Evolutionary conservation across 106 monocot species (phyloP).

Genomic region (Platanthera guangdongensis): DNA sequence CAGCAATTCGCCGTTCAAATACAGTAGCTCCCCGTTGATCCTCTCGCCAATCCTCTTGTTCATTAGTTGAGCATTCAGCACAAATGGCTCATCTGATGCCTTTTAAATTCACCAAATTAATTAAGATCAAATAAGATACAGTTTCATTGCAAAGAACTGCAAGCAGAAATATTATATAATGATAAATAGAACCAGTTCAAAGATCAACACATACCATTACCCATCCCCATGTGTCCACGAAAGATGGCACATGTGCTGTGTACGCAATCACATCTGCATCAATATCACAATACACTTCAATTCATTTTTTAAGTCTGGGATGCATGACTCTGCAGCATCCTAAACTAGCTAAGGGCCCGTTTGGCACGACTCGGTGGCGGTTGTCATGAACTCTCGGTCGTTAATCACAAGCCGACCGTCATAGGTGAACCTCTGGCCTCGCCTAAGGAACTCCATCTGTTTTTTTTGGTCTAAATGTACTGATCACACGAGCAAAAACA

Average conservation of each 20-base stretch:
- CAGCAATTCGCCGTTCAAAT: constrained; percentile 48
- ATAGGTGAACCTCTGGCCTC: too few species aligned
- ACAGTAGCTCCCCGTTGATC: constrained; percentile 49
- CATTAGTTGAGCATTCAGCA: constrained; percentile 29
- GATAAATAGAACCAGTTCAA: not conserved
- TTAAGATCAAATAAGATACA: not conserved
- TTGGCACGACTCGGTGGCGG: too few species aligned
- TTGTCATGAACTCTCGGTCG: too few species aligned
- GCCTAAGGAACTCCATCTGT: too few species aligned
- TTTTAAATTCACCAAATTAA: constrained; percentile 1
- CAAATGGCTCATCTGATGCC: constrained; percentile 66
- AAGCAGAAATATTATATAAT: too few species aligned
- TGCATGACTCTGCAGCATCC: too few species aligned
- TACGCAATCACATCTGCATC: constrained; percentile 62
- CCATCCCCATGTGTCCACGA: constrained; percentile 82
- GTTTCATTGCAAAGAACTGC: too few species aligned
- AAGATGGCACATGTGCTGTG: constrained; percentile 80
- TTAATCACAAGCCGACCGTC: too few species aligned
- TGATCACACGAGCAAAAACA: too few species aligned
- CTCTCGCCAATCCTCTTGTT: constrained; percentile 44
- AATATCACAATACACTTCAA: not conserved
- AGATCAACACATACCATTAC: constrained; percentile 45
- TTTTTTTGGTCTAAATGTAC: too few species aligned
- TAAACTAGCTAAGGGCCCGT: too few species aligned
- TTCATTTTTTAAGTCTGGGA: too few species aligned